Base-by-base conservation (phyloP, 257 asterid species). In the Rhazya stricta region DNA sequence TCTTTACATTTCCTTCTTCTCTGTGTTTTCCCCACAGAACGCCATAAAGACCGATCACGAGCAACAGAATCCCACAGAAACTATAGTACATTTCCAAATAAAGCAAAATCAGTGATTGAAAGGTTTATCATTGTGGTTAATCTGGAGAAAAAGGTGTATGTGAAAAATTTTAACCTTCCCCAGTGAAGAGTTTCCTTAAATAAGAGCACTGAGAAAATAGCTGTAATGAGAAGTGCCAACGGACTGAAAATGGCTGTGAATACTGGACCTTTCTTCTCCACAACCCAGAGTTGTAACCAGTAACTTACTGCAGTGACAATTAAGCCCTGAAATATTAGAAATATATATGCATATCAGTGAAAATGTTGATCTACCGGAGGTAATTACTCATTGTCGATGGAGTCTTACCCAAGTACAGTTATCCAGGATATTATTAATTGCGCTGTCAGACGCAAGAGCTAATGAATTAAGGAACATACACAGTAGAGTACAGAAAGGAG, bases 251-350 rank as follows among this genome's bases (percentile, higher is more conserved):
- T 75, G 1, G 89, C 84, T 48, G 72, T 74, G 36, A 86, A 89
- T 13, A 89, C 88, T 8, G 96, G 90, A 0, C 96, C 96, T 75
- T 82, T 88, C 83, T 81, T 85, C 76, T 86, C 86, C 4, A 88
- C 82, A 2, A 85, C 81, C 96, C 96, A 88, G 9, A 84, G 80
- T 80, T 80, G 88, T 71, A 86, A 27, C 81, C 86, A 80, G 42
- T 60, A 84, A 54, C 78, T 74, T 9, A 89, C 18, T 45, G 88
- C 92, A 10, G 91, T 82, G 13, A 80, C 90, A 57, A 84, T 9
- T 11, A 89, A 45, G 2, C 92, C 92, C 95, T 89, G 85, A 83
- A 83, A 1, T 10, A n/a, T n/a, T n/a, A n/a, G n/a, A n/a, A n/a
- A n/a, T n/a, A n/a, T n/a, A n/a, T n/a, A n/a, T n/a, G n/a, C n/a